A percentile compares a stretch with the other conserved stretches of the same genome.
These are phyloP conservation scores for Saccharum spontaneum DNA, from an alignment of 176 grass and related monocot species.

Conservation along the genomic window DNA sequence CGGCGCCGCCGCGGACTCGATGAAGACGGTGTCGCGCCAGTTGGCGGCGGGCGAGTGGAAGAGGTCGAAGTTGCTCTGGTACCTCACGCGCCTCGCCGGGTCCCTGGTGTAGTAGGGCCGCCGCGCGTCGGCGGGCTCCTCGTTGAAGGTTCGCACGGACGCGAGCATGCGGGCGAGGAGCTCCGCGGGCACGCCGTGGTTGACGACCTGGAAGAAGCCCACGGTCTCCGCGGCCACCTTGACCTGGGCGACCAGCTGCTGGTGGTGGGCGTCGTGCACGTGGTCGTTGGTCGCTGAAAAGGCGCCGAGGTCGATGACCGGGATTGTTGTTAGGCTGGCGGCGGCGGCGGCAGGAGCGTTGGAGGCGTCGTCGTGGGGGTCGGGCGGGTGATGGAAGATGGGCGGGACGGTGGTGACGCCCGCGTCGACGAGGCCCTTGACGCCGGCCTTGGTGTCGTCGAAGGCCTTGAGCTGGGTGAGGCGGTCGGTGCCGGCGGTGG, in stretches of 20 bases:
- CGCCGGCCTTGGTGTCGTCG: conserved; percentile 5
- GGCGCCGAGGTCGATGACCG: conserved; percentile 47
- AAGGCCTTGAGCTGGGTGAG: conserved; percentile 4
- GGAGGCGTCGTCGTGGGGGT: not conserved
- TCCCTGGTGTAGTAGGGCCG: conserved; percentile 58
- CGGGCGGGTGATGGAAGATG: conserved; percentile 26
- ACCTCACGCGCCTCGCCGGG: conserved; percentile 5
- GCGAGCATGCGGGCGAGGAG: conserved; percentile 42
- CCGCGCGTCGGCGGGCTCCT: conserved; percentile 39
- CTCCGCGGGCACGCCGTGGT: conserved; percentile 35
- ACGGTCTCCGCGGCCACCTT: conserved; percentile 28
- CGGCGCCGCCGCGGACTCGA: not conserved
- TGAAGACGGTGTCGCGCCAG: conserved; percentile 58
- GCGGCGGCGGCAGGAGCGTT: no score
- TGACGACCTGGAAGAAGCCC: conserved; percentile 67
- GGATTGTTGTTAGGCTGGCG: conserved; percentile 16
- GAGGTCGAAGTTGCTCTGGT: conserved; percentile 52
- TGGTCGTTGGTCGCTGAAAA: not conserved
- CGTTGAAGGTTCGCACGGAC: conserved; percentile 40
- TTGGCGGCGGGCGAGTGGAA: conserved; percentile 42
- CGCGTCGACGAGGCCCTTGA: conserved; percentile 15
- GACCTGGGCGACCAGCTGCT: not conserved
- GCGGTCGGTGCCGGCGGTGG: not conserved
- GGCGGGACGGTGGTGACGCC: conserved; percentile 6
- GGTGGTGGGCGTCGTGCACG: not conserved